A percentile compares a stretch with the other conserved stretches of the same genome.
These are phyloP conservation scores for Rhododendron vialii DNA, from an alignment of 148 eudicot genomes.

Conservation along the genomic window DNA sequence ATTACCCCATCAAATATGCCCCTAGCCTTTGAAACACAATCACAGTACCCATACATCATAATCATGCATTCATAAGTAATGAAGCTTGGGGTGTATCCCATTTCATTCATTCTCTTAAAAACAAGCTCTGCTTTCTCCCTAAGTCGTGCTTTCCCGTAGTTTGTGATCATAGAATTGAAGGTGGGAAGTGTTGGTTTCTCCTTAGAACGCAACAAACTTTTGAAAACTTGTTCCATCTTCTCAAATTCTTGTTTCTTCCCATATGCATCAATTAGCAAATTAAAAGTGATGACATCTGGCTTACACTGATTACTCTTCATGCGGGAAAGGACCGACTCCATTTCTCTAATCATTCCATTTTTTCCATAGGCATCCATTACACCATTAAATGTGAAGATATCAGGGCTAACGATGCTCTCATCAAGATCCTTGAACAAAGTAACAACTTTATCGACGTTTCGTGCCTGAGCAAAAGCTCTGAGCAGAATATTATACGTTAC, in stretches of 20 bases:
- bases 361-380: constrained; percentile 98
- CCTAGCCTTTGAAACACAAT: constrained; percentile 66
- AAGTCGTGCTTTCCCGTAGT: constrained; percentile 90
- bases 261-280: constrained; percentile 85
- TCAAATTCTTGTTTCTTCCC: constrained; percentile 90
- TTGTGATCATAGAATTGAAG: constrained; percentile 87
- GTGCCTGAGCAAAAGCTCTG: constrained; percentile 86
- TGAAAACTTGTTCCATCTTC: constrained; percentile 90
- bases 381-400: constrained; percentile 82
- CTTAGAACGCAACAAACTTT: constrained; percentile 76
- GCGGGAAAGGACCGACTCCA: constrained; percentile 67
- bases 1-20: constrained; percentile 56
- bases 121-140: constrained; percentile 79
- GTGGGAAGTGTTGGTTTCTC: constrained; percentile 84
- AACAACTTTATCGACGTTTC: constrained; percentile 59
- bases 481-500: constrained; percentile 89
- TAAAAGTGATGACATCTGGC: constrained; percentile 81
- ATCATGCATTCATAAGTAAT: constrained; percentile 81
- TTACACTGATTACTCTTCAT: constrained; percentile 76
- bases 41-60: constrained; percentile 82
- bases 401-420: constrained; percentile 61
- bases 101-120: constrained; percentile 50
- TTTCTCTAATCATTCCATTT: constrained; percentile 89
- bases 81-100: constrained; percentile 70
- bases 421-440: constrained; percentile 71